Conservation (phyloP, 441 rosid species). For the Biscutella laevigata region DNA sequence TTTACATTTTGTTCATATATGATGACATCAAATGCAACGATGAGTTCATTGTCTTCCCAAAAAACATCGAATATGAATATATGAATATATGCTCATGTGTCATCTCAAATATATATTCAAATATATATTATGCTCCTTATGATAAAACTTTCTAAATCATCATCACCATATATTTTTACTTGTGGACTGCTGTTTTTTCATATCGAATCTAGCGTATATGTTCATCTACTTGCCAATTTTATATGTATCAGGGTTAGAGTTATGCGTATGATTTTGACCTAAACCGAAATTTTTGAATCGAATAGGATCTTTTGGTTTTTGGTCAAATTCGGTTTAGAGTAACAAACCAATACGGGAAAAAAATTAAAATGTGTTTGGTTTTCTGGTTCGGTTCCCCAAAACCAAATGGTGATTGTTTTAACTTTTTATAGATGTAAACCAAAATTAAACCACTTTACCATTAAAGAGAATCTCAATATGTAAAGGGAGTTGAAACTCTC, state of each 20-base stretch:
- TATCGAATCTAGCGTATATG: slow-evolving; percentile 13
- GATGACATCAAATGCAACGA: slow-evolving; percentile 28
- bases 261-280: not conserved
- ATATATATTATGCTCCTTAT: slow-evolving; percentile 12
- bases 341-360: too few species aligned
- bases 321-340: too few species aligned
- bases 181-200: not conserved
- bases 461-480: too few species aligned
- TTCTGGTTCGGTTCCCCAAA: too few species aligned
- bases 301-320: too few species aligned
- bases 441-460: too few species aligned
- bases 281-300: too few species aligned
- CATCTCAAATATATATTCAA: slow-evolving; percentile 17
- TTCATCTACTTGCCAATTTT: slow-evolving; percentile 7
- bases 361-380: too few species aligned
- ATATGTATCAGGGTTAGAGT: slow-evolving; percentile 17
- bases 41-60: slow-evolving; percentile 29
- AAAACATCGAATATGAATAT: slow-evolving; percentile 7
- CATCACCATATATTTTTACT: not conserved
- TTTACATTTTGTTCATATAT: slow-evolving; percentile 15
- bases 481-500: too few species aligned
- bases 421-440: too few species aligned
- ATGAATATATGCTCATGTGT: slow-evolving; percentile 19
- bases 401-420: too few species aligned
- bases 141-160: not conserved